Evolutionary conservation across 371 early-diverging fungal genomes (phyloP).

Genomic region (Mortierella sp.): DNA sequence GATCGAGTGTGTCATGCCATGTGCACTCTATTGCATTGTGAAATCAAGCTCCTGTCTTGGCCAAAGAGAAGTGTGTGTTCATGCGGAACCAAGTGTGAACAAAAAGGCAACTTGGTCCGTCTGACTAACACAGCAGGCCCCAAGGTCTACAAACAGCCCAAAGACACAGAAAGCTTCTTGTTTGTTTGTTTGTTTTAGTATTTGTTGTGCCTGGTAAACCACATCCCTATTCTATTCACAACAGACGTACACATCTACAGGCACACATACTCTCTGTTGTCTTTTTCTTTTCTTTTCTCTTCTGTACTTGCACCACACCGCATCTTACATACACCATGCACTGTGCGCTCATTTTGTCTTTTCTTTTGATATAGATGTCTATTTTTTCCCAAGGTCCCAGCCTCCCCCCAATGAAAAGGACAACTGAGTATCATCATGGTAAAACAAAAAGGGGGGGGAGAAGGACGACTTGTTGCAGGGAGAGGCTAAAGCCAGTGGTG

Average conservation of each 20-base stretch:
- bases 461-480: background rate
- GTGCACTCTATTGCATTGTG: background rate
- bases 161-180: background rate
- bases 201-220: conserved; percentile 1
- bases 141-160: background rate
- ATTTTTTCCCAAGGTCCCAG: conserved; percentile 3
- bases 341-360: background rate
- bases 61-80: background rate
- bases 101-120: background rate
- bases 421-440: background rate
- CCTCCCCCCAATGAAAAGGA: background rate
- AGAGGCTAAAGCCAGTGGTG: background rate
- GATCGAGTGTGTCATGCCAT: background rate
- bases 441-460: background rate
- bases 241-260: background rate
- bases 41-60: background rate
- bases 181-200: background rate
- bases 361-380: background rate
- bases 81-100: background rate
- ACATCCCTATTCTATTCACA: background rate
- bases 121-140: background rate
- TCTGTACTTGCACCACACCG: background rate
- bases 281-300: too few species aligned
- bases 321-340: background rate
- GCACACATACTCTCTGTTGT: background rate